phyloP scores from a whole-genome alignment of 108 stramenopile genomes.

The Skeletonema potamos region DNA sequence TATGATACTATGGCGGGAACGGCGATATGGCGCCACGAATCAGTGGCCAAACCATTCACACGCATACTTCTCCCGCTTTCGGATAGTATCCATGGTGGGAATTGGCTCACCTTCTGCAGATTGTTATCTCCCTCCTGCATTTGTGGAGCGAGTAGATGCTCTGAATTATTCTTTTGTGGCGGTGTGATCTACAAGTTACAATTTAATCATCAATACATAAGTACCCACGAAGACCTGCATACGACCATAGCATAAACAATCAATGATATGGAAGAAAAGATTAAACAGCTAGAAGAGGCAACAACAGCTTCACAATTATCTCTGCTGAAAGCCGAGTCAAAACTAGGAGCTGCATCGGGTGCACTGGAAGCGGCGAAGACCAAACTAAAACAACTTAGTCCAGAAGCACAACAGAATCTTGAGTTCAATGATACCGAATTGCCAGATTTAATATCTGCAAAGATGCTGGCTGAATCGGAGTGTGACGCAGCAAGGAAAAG shows the following conservation, averaged over 20 bases:
- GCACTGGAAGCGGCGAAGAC: constrained; percentile 55
- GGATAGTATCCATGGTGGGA: too few relatives aligned
- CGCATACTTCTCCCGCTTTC: too few relatives aligned
- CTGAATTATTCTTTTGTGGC: too few relatives aligned
- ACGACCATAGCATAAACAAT: too few relatives aligned
- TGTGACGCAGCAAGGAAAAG: constrained; percentile 48
- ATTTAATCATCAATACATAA: too few relatives aligned
- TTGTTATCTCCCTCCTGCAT: constrained; percentile 2
- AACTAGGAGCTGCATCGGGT: constrained; percentile 16
- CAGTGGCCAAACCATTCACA: too few relatives aligned
- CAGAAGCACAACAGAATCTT: constrained; percentile 48
- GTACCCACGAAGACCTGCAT: neutral
- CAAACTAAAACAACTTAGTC: constrained; percentile 37
- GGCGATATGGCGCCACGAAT: too few relatives aligned
- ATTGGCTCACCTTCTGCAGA: neutral
- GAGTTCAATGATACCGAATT: constrained; percentile 69
- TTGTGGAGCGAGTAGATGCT: neutral
- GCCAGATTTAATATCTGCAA: constrained; percentile 59
- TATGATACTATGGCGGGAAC: too few relatives aligned
- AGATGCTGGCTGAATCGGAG: constrained; percentile 44
- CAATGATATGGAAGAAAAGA: constrained; percentile 23
- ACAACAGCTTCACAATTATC: constrained; percentile 16
- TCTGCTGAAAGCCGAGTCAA: constrained; percentile 14
- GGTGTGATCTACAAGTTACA: too few relatives aligned
- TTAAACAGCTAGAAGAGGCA: constrained; percentile 34